Percentiles rank a stretch among this genome's conserved stretches.
phyloP scores from a whole-genome alignment of 495 filamentous ascomycete genomes.

The Alectoria sarmentosa region DNA sequence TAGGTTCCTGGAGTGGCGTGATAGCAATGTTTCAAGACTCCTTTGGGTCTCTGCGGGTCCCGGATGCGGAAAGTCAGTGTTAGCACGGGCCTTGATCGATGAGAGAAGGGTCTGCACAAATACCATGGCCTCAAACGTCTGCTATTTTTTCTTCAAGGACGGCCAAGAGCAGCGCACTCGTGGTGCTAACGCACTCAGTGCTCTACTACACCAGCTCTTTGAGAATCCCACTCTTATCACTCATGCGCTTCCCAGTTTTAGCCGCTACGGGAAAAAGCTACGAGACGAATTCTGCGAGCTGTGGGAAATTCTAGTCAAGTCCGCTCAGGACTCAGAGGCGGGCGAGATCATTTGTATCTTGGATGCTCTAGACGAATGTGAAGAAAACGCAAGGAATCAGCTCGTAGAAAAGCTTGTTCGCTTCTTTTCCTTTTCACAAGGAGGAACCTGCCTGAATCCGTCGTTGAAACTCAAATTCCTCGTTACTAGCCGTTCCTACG shows the following conservation, averaged over 20 bases:
- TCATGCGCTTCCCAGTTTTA: slow-evolving; percentile 28
- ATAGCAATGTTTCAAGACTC: slow-evolving; percentile 27
- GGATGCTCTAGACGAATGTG: slow-evolving; percentile 42
- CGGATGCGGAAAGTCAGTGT: slow-evolving; percentile 43
- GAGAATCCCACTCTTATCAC: slow-evolving; percentile 25
- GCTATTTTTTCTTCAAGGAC: slow-evolving; percentile 45
- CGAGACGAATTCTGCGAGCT: slow-evolving; percentile 32
- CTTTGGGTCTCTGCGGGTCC: slow-evolving; percentile 44
- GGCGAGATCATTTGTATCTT: slow-evolving; percentile 43
- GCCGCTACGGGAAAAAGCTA: slow-evolving; percentile 31
- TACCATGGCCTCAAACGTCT: slow-evolving; percentile 29
- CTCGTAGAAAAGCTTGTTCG: slow-evolving; percentile 26
- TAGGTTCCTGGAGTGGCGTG: slow-evolving; percentile 31
- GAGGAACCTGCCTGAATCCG: neutral
- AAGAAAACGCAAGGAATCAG: slow-evolving; percentile 20
- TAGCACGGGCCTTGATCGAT: slow-evolving; percentile 34
- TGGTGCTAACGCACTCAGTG: slow-evolving; percentile 32
- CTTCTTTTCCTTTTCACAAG: slow-evolving; percentile 20
- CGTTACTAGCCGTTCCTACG: slow-evolving; percentile 40
- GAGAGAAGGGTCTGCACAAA: slow-evolving; percentile 23
- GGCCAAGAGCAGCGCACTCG: slow-evolving; percentile 31
- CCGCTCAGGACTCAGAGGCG: slow-evolving; percentile 30
- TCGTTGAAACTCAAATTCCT: slow-evolving; percentile 34
- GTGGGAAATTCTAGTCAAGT: slow-evolving; percentile 37
- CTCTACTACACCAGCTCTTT: slow-evolving; percentile 40